A percentile compares a stretch with the other conserved stretches of the same genome.
These are phyloP conservation scores for Crucibulum cyathiforme DNA, from an alignment of 1,284 basidiomycete genomes.

Conservation along the genomic window DNA sequence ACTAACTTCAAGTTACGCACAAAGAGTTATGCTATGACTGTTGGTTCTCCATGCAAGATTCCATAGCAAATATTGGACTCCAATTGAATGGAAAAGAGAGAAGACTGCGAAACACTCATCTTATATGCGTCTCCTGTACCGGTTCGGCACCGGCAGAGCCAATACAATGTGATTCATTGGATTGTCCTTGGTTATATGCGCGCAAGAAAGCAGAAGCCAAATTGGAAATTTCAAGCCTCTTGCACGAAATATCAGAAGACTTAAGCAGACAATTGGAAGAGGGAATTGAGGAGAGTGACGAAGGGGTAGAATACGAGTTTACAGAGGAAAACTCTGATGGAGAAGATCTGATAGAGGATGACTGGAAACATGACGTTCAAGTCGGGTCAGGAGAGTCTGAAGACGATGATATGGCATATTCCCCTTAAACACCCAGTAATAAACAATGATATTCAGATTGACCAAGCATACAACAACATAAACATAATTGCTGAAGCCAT, in stretches of 20 bases:
- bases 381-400: no score
- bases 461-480: background rate
- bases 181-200: constrained; percentile 84
- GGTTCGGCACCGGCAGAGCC: constrained; percentile 61
- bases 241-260: constrained; percentile 34
- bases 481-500: background rate
- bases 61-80: constrained; percentile 64
- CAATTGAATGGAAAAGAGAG: constrained; percentile 65
- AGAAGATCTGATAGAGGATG: background rate
- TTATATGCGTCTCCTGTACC: constrained; percentile 77
- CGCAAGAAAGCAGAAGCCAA: constrained; percentile 71
- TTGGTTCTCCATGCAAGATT: constrained; percentile 54
- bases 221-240: constrained; percentile 48
- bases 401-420: background rate
- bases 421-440: background rate
- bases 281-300: background rate
- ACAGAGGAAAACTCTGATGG: no score
- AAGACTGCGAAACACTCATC: constrained; percentile 60
- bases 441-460: no score
- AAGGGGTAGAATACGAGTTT: no score
- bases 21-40: constrained; percentile 77
- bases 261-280: constrained; percentile 26
- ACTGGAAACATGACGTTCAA: background rate
- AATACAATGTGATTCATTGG: constrained; percentile 79
- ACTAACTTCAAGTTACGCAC: constrained; percentile 4